Conservation (phyloP, 106 monocot genomes). For the Apostasia shenzhenica region DNA sequence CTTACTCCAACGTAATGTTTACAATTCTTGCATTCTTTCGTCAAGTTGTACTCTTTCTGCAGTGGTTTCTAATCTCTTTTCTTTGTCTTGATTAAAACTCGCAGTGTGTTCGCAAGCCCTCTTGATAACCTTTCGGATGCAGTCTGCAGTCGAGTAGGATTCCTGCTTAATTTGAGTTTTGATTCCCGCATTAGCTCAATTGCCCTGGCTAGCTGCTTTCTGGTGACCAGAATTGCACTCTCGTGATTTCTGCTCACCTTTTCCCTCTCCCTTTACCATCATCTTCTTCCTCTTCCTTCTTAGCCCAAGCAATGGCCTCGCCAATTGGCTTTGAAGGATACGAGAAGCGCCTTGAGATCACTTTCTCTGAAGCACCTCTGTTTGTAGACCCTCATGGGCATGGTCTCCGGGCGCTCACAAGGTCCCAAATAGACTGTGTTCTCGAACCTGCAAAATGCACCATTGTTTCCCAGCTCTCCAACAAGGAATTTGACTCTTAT, state of each 20-base stretch:
- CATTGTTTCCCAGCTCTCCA: conserved; percentile 34
- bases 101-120: conserved; percentile 65
- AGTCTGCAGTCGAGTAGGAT: conserved; percentile 17
- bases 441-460: conserved; percentile 36
- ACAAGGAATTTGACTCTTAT: conserved; percentile 42
- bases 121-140: conserved; percentile 33
- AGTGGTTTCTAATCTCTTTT: neutral
- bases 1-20: conserved; percentile 52
- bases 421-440: conserved; percentile 30
- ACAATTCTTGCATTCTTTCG: neutral
- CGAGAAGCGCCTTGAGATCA: conserved; percentile 57
- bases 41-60: neutral
- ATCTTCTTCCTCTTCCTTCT: neutral
- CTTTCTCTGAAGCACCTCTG: conserved; percentile 32
- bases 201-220: conserved; percentile 42
- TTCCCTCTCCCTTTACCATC: neutral
- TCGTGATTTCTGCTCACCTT: neutral
- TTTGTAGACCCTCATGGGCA: conserved; percentile 16
- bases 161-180: neutral
- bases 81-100: neutral
- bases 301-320: conserved; percentile 5
- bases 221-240: conserved; percentile 17
- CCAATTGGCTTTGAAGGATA: conserved; percentile 60
- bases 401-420: conserved; percentile 30
- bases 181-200: neutral